Evolutionary conservation across 371 early-diverging fungal genomes (phyloP), one percentile per base, ranked within the genome.

Genomic region (Syncephalis plumigaleata): DNA sequence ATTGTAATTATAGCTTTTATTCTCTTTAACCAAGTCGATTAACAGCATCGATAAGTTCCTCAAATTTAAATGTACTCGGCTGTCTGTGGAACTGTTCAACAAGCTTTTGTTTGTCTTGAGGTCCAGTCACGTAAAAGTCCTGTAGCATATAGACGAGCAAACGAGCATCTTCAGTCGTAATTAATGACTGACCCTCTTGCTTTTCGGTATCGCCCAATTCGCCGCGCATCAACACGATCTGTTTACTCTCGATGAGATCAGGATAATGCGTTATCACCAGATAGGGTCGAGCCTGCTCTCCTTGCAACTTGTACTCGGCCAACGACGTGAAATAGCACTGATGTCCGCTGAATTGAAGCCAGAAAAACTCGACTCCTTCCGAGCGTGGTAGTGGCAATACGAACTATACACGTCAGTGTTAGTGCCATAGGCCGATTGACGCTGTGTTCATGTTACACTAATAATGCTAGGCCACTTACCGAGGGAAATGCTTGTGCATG

Each of bases 141-240:
- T 91, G 94, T 55, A 87, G 60, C 42, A 75, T 74, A 56, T 84
- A 79, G 7, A 79, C 81, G 62, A 94, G 63, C 45, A 79, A 72
- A 61, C 86, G 84, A 7, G 91, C 91, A 39, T 84, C 81, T 16
- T 71, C 68, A n/a, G 71, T 49, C 22, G 68, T 75, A 38, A 91
- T 49, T 51, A 70, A 57, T 17, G n/a, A 63, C 64, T 13, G 74
- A 66, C 13, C 49, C 26, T 11, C n/a, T 13, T 31, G 52, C 53
- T 24, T 63, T 55, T 23, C 31, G 11, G 31, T 31, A 31, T 71
- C 68, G 8, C 71, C 71, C 36, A 81, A 56, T 48, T 87, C 85
- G 13, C 95, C 95, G 26, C 74, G 69, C 94, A 94, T 94, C 46
- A 94, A 67, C 18, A 91, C 91, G 48, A 94, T 71, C 18, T 70